These are phyloP conservation scores for Arthrobotrys sinensis DNA, from an alignment of 2,329 filamentous ascomycete genomes.

Conservation along the genomic window DNA sequence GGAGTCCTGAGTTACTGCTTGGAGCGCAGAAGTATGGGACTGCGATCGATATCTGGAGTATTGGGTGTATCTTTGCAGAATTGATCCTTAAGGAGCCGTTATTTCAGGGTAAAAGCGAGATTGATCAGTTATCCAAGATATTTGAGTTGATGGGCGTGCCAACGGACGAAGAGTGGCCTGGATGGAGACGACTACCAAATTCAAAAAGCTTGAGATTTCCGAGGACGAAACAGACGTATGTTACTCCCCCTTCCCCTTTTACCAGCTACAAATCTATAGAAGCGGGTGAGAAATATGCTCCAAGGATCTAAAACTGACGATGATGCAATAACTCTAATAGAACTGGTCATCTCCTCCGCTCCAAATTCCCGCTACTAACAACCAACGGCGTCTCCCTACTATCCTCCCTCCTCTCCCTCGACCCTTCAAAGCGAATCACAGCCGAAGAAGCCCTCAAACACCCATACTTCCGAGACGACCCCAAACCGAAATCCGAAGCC, in stretches of 20 bases:
- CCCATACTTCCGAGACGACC: conserved; percentile 89
- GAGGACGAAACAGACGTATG: conserved; percentile 65
- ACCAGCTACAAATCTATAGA: background rate
- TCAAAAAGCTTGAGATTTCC: conserved; percentile 83
- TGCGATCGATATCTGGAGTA: conserved; percentile 93
- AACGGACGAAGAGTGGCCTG: conserved; percentile 85
- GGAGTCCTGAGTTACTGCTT: conserved; percentile 88
- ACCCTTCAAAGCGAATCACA: conserved; percentile 80
- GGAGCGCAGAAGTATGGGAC: conserved; percentile 82
- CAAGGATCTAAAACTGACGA: background rate
- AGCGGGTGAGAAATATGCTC: too few species aligned
- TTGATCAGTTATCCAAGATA: conserved; percentile 88
- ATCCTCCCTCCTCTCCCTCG: conserved; percentile 78
- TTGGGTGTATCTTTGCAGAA: conserved; percentile 96
- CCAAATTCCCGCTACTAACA: conserved; percentile 86
- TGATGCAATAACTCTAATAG: conserved; percentile 52
- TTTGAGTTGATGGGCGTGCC: conserved; percentile 92
- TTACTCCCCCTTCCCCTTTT: background rate
- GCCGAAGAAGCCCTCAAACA: conserved; percentile 83
- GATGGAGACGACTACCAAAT: conserved; percentile 88
- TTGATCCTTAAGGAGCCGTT: conserved; percentile 86
- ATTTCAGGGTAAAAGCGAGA: conserved; percentile 90
- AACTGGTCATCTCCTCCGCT: conserved; percentile 75
- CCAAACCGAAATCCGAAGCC: conserved; percentile 87
- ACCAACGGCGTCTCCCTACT: conserved; percentile 80